Base-by-base conservation (phyloP, 768 basidiomycete species). In the Daedalea quercina region DNA sequence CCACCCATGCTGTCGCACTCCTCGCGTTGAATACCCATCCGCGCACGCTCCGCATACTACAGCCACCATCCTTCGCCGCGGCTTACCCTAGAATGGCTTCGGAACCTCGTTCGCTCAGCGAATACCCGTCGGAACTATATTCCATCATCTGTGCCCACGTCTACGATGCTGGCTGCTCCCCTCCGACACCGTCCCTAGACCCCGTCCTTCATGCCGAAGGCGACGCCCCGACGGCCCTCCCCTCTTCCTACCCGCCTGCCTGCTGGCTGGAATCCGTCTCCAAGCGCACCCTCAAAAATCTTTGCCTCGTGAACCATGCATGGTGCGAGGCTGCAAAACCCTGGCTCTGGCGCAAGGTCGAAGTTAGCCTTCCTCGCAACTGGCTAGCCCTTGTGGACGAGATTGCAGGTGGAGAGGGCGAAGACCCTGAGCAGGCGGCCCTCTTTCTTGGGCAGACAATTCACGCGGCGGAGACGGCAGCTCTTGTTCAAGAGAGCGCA, bases 311-410 rank as follows among this genome's bases (percentile, higher is more conserved):
- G 41, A 88, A 82, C 62, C 85, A 74, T 61, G 76, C 81, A 2
- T 92, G 87, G 86, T 81, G 82, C 63, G 78, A 81, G 25, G 90
- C 88, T 1, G 87, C 90, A n/a, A 86, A 85, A 59, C 90, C 90
- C 0, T 93, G 86, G 87, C 72, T 94, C 4, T 94, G 90, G 90
- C 80, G 79, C 53, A 82, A 82, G 54, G 73, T 93, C 56, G 90
- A 92, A 65, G 85, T 94, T 47, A 80, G 88, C 4, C 78, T 92
- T 4, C 90, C 90, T 9, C 79, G 84, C n/a, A 83, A 79, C 57
- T 94, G 90, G 88, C 80, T 94, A 13, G 74, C 87, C 9, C 76
- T 94, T 41, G 78, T 92, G 15, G 87, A 90, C 41, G 82, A 89
- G 60, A 80, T 94, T 31, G 77, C 84, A 1, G 87, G 85, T 67